These are phyloP conservation scores for Arabidopsis lyrata DNA, from an alignment of 441 rosid species.

Conservation along the genomic window DNA sequence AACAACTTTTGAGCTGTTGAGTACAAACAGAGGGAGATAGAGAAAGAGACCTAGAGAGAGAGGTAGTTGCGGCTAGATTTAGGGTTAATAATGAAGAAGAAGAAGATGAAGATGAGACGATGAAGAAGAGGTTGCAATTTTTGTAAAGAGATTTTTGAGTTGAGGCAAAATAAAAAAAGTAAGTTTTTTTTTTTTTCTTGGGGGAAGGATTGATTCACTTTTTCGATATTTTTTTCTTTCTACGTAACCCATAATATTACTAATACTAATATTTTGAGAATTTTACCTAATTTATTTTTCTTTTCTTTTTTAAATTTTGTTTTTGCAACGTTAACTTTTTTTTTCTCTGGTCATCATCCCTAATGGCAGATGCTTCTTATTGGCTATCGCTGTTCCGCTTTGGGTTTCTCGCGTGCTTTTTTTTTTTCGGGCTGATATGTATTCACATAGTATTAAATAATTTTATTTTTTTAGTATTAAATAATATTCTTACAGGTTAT, in stretches of 20 bases:
- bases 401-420: conserved; percentile 35
- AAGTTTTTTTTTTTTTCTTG: not conserved
- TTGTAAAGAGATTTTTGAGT: conserved; percentile 26
- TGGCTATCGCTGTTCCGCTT: conserved; percentile 27
- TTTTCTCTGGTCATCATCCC: not conserved
- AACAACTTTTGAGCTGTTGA: conserved; percentile 26
- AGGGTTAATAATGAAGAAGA: conserved; percentile 43
- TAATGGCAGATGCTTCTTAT: not conserved
- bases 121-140: conserved; percentile 43
- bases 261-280: conserved; percentile 6
- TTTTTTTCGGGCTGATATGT: conserved; percentile 4
- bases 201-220: conserved; percentile 33
- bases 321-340: conserved; percentile 41
- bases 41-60: conserved; percentile 27
- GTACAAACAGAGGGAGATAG: not conserved
- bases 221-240: not conserved
- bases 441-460: not conserved
- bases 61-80: conserved; percentile 44
- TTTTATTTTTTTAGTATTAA: too few relatives aligned
- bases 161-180: not conserved
- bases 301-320: not conserved
- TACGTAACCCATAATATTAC: too few relatives aligned
- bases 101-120: conserved; percentile 35
- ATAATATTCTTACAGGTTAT: not conserved
- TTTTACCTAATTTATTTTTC: not conserved